Base-by-base conservation (phyloP, 805 yeast genomes). In the Candida nanaspora region DNA sequence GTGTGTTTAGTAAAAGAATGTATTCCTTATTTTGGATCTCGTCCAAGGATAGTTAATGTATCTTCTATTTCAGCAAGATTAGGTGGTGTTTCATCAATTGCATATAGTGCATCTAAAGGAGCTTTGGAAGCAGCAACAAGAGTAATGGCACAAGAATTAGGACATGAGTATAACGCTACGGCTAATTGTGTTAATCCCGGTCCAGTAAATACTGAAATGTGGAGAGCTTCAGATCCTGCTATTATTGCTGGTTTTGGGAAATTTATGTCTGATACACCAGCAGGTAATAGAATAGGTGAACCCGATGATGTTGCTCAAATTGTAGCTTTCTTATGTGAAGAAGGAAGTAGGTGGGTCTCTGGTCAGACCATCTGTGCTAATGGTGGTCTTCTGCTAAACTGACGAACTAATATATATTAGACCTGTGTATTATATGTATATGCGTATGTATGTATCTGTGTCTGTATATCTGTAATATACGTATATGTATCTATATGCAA, bases 261-360 rank as follows among this genome's bases (percentile, higher is more conserved):
- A 6, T 22, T 13, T 6, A 40, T 45, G 23, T 28, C 35, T 4
- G 37, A 21, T 16, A 48, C 49, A 9, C 49, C 53, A 15, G 49
- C 50, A 19, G 51, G 48, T 4, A 36, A 44, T 22, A 45, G 53
- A 35, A 39, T 49, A n/a, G 53, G 50, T 22, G 35, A 33, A 23
- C 51, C 53, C 14, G 41, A 44, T n/a, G 53, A 49, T 26, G 47
- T 49, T 34, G 53, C 51, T 11, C 41, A 41, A 15, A 44, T 46
- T 41, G 50, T 46, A 19, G 47, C 41, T 4, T 46, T 46, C 35
- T 32, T 49, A 39, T 39, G 38, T 41, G 43, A 38, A 16, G 51
- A 49, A 30, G 38, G 41, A 15, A 37, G 46, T 25, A 42, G 49
- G 33, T 49, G 53, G 53, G 35, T 41, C 23, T 37, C 47, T 15